Evolutionary conservation across 2,329 filamentous ascomycete genomes (phyloP), one percentile per base, ranked within the genome.

Genomic region (Dothidotthia symphoricarpi): DNA sequence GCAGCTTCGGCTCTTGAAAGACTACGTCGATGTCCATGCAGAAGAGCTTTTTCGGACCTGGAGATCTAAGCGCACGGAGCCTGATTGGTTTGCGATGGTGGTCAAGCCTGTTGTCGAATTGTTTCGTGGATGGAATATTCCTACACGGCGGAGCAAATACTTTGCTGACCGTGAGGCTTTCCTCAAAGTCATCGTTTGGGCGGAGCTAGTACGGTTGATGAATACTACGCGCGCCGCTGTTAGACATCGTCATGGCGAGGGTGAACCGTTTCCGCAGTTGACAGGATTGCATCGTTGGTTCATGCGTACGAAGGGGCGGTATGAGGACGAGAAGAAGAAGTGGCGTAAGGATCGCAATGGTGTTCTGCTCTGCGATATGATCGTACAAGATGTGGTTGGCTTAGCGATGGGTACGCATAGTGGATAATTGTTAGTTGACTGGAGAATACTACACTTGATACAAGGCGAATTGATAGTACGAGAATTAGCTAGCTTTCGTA

Each of bases 141-240:
- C 33, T 3, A 25, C 13, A 11, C 28, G 34, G 2, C 29, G 34
- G 13, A 41, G 29, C 12, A 24, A 22, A 10, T 45, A 41, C 14
- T 47, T 49, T 9, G 16, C 28, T 7, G 30, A 33, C 16, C 28
- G 36, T 10, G 41, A 45, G 6, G 27, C 32, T 1, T 51, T 49
- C 11, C 41, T 47, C 6, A 40, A 41, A 16, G 33, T 53, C 3
- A 8, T 51, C 2, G 38, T 39, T 2, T 53, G 41, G 41, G 48
- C 45, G 3, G 41, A 51, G 26, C 11, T 50, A 11, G 42, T 46
- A 10, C 37, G 44, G 10, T 34, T 46, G 28, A 47, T 51, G 34
- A 48, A 48, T 22, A 24, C 34, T 6, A 26, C 28, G 16, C 28
- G 25, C 10, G 24, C 19, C 3, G 13, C 12, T 2, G 17, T 24